These are phyloP conservation scores for Beauveria caledonica DNA, from an alignment of 2,329 filamentous ascomycete genomes.

Conservation along the genomic window DNA sequence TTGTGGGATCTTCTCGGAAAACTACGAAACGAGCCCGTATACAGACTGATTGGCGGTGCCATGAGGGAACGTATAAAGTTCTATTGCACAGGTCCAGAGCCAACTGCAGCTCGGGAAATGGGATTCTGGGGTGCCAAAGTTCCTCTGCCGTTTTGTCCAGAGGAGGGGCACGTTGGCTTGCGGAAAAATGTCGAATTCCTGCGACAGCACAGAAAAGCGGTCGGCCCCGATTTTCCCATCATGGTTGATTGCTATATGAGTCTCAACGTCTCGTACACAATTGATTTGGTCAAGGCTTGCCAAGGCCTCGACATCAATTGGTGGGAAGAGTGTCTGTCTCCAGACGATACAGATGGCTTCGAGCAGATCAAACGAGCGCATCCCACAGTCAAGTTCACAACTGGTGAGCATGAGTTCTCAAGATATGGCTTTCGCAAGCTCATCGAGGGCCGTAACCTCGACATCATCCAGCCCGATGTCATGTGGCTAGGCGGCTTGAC, in stretches of 20 bases:
- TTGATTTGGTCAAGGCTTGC: conserved; percentile 78
- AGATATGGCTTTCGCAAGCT: conserved; percentile 92
- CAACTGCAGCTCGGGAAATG: conserved; percentile 69
- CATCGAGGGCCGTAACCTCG: conserved; percentile 81
- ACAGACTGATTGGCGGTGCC: conserved; percentile 88
- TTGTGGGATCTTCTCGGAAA: conserved; percentile 91
- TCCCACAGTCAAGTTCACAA: conserved; percentile 87
- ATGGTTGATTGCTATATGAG: conserved; percentile 99
- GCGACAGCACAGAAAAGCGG: conserved; percentile 70
- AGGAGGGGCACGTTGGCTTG: conserved; percentile 74
- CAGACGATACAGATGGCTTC: conserved; percentile 88
- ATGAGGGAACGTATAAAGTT: conserved; percentile 77
- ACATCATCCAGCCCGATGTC: conserved; percentile 91
- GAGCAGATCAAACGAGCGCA: conserved; percentile 84
- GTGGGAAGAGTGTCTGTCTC: conserved; percentile 92
- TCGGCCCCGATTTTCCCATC: conserved; percentile 84
- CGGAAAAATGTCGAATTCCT: conserved; percentile 88
- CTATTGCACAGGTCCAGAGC: conserved; percentile 90
- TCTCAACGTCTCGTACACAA: conserved; percentile 85
- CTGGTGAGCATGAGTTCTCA: conserved; percentile 92
- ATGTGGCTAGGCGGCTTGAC: conserved; percentile 97
- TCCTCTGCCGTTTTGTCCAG: conserved; percentile 79
- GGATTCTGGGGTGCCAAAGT: conserved; percentile 91
- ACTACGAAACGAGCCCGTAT: conserved; percentile 85
- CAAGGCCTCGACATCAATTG: conserved; percentile 85